Base-by-base conservation (phyloP, 23 red algal genomes). In the Chondrus crispus region DNA sequence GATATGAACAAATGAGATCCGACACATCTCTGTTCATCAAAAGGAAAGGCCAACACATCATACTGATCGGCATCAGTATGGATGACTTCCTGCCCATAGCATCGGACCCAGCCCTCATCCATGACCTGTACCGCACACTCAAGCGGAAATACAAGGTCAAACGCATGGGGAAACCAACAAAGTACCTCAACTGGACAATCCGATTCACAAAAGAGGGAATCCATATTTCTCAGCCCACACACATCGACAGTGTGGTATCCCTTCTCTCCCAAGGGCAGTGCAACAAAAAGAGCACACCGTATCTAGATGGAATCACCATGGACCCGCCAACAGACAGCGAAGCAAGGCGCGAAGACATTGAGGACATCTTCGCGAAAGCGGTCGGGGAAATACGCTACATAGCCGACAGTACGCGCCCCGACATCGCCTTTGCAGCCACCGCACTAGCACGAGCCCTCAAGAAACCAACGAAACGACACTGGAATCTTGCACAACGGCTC, bases 181-280 rank as follows among this genome's bases (percentile, higher is more conserved):
- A 26, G 0, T 85, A 63, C 8, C 57, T 85, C 29, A 85, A 68
- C 36, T 85, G 55, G 54, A 60, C 32, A 26, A 85, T 85, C 18
- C 26, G 1, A 22, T 22, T 32, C 60, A 66, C 60, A 66, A 22
- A 0, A 8, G 18, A 22, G 35, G 60, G 60, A 22, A 66, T 66
- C 9, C 81, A 85, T 36, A 68, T 85, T 0, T 42, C 81, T 0
- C 81, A 85, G 41, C 58, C 81, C 18, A 47, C 47, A 11, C 44
- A 16, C 3, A 77, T 77, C 40, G 30, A 6, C 38, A 22, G 35
- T 66, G 60, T 66, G 8, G 35, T 66, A 22, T 32, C 26, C 0
- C 18, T 66, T 22, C 60, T 66, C 9, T 32, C 35, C 60, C 60
- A 66, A 9, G 35, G 35, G 1, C 26, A 8, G 35, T 32, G 60